A percentile compares a stretch with the other conserved stretches of the same genome.
Conservation (phyloP, 2,329 filamentous ascomycete species). For the Cladophialophora psammophila region DNA sequence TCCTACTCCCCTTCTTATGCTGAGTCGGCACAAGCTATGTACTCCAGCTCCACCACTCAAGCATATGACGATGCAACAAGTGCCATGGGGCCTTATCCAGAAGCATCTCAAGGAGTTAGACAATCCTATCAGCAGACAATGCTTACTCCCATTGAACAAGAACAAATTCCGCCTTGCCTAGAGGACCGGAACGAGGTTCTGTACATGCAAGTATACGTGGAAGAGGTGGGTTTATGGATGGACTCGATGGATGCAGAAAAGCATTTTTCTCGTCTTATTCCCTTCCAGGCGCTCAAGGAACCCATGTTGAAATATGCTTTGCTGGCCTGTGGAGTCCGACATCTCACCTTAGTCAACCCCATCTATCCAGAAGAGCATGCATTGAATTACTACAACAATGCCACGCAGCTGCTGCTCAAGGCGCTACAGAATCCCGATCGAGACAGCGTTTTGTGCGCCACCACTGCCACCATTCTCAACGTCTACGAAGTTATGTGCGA, state of each 20-base stretch:
- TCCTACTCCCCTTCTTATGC: conserved; percentile 47
- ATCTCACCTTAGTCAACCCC: conserved; percentile 75
- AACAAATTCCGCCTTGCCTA: conserved; percentile 64
- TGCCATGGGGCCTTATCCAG: conserved; percentile 42
- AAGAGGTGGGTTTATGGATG: conserved; percentile 93
- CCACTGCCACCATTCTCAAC: conserved; percentile 85
- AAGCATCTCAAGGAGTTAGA: conserved; percentile 44
- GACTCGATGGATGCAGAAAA: conserved; percentile 85
- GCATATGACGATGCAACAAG: conserved; percentile 44
- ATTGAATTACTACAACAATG: conserved; percentile 82
- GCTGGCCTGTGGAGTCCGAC: conserved; percentile 84
- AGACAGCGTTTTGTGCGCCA: conserved; percentile 83
- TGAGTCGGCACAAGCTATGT: conserved; percentile 52
- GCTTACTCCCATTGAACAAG: conserved; percentile 37
- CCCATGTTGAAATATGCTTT: conserved; percentile 90
- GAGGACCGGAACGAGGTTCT: conserved; percentile 77
- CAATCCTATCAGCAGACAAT: conserved; percentile 31
- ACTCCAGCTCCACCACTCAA: conserved; percentile 48
- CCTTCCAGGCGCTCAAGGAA: conserved; percentile 80
- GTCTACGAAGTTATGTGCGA: conserved; percentile 94
- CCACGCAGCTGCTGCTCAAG: conserved; percentile 77
- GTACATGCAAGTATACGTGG: conserved; percentile 92
- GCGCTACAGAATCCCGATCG: conserved; percentile 84
- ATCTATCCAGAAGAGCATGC: conserved; percentile 77
- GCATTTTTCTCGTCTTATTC: conserved; percentile 85